Evolutionary conservation across 306 rosid genomes (phyloP).

Genomic region (Casuarina cunninghamiana): DNA sequence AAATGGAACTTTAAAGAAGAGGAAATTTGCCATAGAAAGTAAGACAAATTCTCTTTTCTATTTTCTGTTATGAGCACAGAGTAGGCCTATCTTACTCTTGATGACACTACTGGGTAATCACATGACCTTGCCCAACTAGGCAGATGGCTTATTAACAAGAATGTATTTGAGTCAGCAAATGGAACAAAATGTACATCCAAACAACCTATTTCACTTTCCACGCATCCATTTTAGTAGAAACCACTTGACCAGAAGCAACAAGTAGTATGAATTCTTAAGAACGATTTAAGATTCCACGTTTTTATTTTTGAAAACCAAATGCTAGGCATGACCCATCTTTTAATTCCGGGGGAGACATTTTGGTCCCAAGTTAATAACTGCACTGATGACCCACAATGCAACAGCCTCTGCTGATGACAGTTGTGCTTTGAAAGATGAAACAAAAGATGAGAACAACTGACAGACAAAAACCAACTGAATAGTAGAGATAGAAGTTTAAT

Average conservation of each 20-base stretch:
- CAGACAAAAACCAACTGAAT: neutral
- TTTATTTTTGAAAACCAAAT: neutral
- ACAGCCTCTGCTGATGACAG: neutral
- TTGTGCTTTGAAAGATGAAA: neutral
- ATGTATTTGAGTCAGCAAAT: neutral
- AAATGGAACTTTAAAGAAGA: neutral
- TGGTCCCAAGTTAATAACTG: neutral
- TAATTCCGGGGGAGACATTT: neutral
- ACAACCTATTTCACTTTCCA: neutral
- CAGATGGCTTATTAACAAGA: neutral
- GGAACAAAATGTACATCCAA: neutral
- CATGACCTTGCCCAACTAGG: neutral
- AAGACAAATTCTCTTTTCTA: neutral
- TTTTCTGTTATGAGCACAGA: neutral
- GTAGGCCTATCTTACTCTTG: neutral
- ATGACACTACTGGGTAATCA: neutral
- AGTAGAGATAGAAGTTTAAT: neutral
- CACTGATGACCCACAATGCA: neutral
- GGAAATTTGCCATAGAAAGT: too few species aligned
- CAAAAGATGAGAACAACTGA: neutral
- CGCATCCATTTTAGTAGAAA: neutral
- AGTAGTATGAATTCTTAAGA: neutral
- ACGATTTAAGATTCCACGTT: neutral
- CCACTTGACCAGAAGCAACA: slow-evolving; percentile 1
- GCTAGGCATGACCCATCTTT: neutral